Evolutionary conservation across 257 asterid genomes (phyloP).

Genomic region (Perilla frutescens): DNA sequence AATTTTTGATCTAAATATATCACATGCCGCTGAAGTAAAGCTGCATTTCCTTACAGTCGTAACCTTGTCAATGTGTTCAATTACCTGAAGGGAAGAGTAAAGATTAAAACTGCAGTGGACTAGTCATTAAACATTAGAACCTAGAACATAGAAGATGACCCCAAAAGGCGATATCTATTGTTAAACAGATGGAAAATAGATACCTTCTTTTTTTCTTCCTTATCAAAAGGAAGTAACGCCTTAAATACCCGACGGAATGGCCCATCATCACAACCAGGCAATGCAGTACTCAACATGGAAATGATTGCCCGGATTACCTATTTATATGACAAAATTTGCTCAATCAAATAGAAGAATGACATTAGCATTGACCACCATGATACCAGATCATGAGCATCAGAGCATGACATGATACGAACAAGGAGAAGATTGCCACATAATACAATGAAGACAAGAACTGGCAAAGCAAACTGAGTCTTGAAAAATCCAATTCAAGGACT

Average conservation of each 20-base stretch:
- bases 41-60: slow-evolving; percentile 84
- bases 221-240: slow-evolving; percentile 83
- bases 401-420: not conserved
- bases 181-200: slow-evolving; percentile 26
- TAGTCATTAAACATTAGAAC: slow-evolving; percentile 17
- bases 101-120: slow-evolving; percentile 24
- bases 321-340: slow-evolving; percentile 36
- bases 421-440: slow-evolving; percentile 19
- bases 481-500: not conserved
- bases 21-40: slow-evolving; percentile 85
- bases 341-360: slow-evolving; percentile 38
- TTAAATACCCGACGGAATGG: slow-evolving; percentile 79
- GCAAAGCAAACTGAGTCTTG: not conserved
- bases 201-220: slow-evolving; percentile 91
- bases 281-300: slow-evolving; percentile 80
- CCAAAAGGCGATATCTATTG: slow-evolving; percentile 21
- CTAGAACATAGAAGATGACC: slow-evolving; percentile 23
- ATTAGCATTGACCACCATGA: slow-evolving; percentile 30
- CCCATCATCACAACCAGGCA: slow-evolving; percentile 87
- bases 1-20: slow-evolving; percentile 86
- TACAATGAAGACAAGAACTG: slow-evolving; percentile 7
- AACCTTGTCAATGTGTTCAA: slow-evolving; percentile 86
- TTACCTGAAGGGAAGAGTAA: slow-evolving; percentile 60
- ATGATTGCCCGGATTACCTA: slow-evolving; percentile 86
- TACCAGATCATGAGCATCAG: slow-evolving; percentile 21